Evolutionary conservation across 805 yeast species (phyloP).

Genomic region (Kodamaea kaohsiungensis): DNA sequence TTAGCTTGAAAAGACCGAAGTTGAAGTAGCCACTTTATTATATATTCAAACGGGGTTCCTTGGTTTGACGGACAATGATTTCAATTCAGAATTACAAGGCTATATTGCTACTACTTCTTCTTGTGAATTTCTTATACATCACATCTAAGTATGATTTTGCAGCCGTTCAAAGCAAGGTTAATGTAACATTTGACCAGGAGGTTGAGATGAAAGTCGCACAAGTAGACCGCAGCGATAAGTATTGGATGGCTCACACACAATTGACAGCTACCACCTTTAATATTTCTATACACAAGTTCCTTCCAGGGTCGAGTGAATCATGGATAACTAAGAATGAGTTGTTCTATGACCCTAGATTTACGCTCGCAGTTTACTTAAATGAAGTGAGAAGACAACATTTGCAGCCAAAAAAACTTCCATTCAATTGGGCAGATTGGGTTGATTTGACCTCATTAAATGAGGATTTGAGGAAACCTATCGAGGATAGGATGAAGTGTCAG

Average conservation of each 20-base stretch:
- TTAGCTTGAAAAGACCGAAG: neutral
- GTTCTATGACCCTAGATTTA: constrained; percentile 15
- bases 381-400: constrained; percentile 11
- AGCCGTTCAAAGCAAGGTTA: neutral
- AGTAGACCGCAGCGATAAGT: constrained; percentile 21
- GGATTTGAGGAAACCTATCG: constrained; percentile 20
- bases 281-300: constrained; percentile 17
- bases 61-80: neutral
- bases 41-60: neutral
- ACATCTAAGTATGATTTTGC: neutral
- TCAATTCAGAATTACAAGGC: neutral
- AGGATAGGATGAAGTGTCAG: constrained; percentile 20
- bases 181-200: constrained; percentile 7
- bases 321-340: constrained; percentile 21
- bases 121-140: neutral
- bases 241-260: constrained; percentile 27
- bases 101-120: neutral
- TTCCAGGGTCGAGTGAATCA: constrained; percentile 15
- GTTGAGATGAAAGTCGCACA: constrained; percentile 14
- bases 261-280: constrained; percentile 15
- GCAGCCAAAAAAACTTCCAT: constrained; percentile 20
- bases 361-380: constrained; percentile 19
- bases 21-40: too few species aligned
- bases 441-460: constrained; percentile 20
- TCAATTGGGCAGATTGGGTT: constrained; percentile 34